phyloP scores from a whole-genome alignment of 805 yeast species.

The Myxozyma neglecta region DNA sequence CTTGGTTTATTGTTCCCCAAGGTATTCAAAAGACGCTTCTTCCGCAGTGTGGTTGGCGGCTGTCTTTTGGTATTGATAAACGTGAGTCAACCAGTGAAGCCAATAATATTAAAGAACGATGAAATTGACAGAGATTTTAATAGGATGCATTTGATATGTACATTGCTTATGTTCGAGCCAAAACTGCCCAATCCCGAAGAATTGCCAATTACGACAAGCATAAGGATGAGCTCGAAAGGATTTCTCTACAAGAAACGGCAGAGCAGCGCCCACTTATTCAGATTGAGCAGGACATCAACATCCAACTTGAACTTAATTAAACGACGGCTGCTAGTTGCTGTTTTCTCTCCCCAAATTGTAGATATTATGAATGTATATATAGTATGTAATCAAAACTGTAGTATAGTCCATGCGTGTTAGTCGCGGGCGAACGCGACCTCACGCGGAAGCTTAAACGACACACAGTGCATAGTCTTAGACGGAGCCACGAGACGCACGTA shows the following conservation, averaged over 20 bases:
- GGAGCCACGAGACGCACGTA: constrained; percentile 94
- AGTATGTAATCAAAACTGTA: neutral
- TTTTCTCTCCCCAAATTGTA: too few species aligned
- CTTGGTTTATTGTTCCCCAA: constrained; percentile 9
- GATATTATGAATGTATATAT: too few species aligned
- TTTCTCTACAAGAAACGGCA: neutral
- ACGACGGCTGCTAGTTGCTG: neutral
- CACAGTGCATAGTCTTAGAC: constrained; percentile 93
- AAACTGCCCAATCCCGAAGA: constrained; percentile 2
- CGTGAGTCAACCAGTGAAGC: neutral
- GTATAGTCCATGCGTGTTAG: neutral
- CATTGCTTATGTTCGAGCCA: constrained; percentile 16
- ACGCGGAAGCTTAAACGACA: constrained; percentile 62
- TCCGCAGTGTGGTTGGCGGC: constrained; percentile 22
- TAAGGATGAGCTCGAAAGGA: neutral
- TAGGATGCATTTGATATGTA: constrained; percentile 25
- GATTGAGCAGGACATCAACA: constrained; percentile 1
- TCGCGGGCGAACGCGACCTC: constrained; percentile 41
- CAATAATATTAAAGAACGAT: neutral
- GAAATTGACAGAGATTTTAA: neutral
- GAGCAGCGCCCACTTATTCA: neutral
- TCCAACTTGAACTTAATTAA: neutral
- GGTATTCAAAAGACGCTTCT: constrained; percentile 1
- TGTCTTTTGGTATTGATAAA: constrained; percentile 15
- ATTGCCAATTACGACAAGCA: constrained; percentile 11